Percentiles rank a stretch among this genome's conserved stretches.
Conservation (phyloP, 129 eudicot species). For the Lonicera japonica region DNA sequence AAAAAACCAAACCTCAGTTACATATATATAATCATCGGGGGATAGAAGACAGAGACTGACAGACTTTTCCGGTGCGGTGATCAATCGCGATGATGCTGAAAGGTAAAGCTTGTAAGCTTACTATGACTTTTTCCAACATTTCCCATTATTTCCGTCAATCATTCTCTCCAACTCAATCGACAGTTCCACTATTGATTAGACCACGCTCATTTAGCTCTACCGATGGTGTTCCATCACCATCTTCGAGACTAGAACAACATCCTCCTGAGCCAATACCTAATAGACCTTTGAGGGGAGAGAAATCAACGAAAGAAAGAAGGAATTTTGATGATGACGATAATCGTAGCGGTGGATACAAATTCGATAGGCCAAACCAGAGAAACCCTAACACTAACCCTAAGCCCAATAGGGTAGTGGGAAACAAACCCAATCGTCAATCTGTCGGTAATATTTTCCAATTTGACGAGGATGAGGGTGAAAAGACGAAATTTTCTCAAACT, state of each 20-base stretch:
- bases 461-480: slow-evolving; percentile 5
- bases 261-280: slow-evolving; percentile 17
- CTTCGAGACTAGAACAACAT: background rate
- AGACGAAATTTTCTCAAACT: background rate
- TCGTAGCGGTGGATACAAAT: background rate
- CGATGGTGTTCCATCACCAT: background rate
- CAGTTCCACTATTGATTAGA: background rate
- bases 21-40: too few species aligned
- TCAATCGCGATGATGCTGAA: background rate
- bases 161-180: background rate
- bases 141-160: background rate
- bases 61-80: background rate
- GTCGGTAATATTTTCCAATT: background rate
- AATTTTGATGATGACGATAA: background rate
- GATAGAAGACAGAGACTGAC: background rate
- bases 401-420: background rate
- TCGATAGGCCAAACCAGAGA: background rate
- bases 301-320: background rate
- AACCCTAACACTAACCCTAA: too few species aligned
- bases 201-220: background rate
- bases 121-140: background rate
- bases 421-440: background rate
- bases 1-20: too few species aligned
- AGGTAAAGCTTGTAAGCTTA: background rate
- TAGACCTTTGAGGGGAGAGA: slow-evolving; percentile 13